Base-by-base conservation (phyloP, 140 eudicot species). In the Flaveria floridana region DNA sequence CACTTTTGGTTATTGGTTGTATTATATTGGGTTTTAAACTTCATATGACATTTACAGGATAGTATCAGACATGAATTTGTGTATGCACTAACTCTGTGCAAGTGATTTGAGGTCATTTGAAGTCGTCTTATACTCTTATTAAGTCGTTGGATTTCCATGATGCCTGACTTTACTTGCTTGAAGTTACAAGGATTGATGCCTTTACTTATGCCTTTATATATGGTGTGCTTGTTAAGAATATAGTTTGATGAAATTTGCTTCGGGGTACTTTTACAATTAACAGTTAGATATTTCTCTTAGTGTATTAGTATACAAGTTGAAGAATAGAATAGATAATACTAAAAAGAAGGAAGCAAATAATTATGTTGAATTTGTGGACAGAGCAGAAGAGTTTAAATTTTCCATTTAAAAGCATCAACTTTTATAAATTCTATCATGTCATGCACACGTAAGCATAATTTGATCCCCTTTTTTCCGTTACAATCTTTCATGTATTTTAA, bases 351-450 rank as follows among this genome's bases (percentile, higher is more conserved):
- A 12, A 59, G 16, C 25, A 21, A 3, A 11, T 58, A 58, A 58
- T 58, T 19, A 11, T 21, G 41, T 68, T 7, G 4, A 18, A 42
- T 44, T 6, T 19, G 39, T 44, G 57, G 11, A 14, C 14, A 71
- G 64, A 51, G 62, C 42, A 52, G 63, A 15, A 30, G 34, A 19
- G 37, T 19, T 41, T 1, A 39, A 16, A 34, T 0, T 39, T 16
- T 65, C n/a, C n/a, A 28, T 28, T 4, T 6, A 7, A 6, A 62
- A 6, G 47, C 6, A 14, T 25, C 42, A 12, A 61, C 42, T 61
- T 63, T 63, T 28, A 30, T 63, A 14, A 63, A 28, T 15, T 28
- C 21, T 63, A 6, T 62, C 68, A 62, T 63, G 68, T 15, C 47
- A 15, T 63, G 68, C 13, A n/a, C 68, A 28, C 46, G 0, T 14